These are phyloP conservation scores for Dysphania ambrosioides DNA, from an alignment of 148 eudicot genomes.

Conservation along the genomic window DNA sequence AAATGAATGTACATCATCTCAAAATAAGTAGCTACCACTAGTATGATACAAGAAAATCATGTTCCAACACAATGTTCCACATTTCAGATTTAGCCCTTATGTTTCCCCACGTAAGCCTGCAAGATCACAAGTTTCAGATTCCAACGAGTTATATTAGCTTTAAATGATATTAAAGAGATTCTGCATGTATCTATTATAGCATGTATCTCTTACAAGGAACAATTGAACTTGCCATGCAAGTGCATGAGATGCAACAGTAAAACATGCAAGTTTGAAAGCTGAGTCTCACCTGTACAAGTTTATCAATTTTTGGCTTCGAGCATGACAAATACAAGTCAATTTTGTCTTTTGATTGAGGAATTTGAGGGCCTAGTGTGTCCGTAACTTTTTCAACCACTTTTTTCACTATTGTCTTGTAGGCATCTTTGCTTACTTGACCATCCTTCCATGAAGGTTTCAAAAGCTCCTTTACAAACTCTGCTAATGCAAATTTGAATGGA, in stretches of 20 bases:
- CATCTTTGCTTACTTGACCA: constrained; percentile 75
- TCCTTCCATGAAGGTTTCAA: constrained; percentile 86
- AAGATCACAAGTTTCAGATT: constrained; percentile 8
- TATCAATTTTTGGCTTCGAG: constrained; percentile 68
- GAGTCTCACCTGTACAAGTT: constrained; percentile 79
- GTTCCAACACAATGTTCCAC: neutral
- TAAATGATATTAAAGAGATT: neutral
- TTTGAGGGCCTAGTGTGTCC: constrained; percentile 51
- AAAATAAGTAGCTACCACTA: constrained; percentile 24
- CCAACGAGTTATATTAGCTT: neutral
- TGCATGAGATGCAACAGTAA: neutral
- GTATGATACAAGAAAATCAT: constrained; percentile 29
- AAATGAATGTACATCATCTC: constrained; percentile 36
- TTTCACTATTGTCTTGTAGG: constrained; percentile 70
- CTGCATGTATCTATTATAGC: neutral
- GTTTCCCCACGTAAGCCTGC: constrained; percentile 74
- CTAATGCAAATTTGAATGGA: constrained; percentile 65
- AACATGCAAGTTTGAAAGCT: neutral
- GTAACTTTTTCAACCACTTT: constrained; percentile 85
- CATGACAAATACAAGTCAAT: constrained; percentile 63
- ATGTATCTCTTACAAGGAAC: neutral
- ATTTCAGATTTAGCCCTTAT: constrained; percentile 33
- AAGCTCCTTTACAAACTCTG: constrained; percentile 84
- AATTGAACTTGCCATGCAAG: neutral
- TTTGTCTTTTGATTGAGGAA: constrained; percentile 74